Evolutionary conservation across 1,284 basidiomycete genomes (phyloP).

Genomic region (Sphaerobolus stellatus): DNA sequence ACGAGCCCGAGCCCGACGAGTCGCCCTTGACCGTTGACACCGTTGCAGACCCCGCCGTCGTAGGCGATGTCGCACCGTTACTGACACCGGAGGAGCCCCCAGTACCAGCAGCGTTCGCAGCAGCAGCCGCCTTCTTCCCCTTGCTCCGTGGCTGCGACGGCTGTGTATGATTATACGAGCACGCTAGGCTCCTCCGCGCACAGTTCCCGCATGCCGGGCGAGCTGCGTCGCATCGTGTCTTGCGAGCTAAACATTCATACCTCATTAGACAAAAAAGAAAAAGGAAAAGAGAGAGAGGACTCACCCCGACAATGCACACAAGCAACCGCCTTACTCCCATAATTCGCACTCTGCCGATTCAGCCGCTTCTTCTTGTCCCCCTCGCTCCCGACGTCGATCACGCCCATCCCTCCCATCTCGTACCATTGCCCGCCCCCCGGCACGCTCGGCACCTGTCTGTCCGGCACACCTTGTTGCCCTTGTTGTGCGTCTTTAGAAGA

Average conservation of each 20-base stretch:
- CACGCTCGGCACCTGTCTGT: conserved; percentile 10
- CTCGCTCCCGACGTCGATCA: conserved; percentile 13
- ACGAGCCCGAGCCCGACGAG: no score
- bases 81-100: no score
- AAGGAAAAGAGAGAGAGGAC: conserved; percentile 24
- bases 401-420: conserved; percentile 30
- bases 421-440: conserved; percentile 56
- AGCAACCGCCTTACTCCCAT: conserved; percentile 78
- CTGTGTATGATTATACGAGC: conserved; percentile 52
- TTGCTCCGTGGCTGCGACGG: conserved; percentile 10
- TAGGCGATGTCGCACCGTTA: no score
- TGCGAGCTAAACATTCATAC: conserved; percentile 55
- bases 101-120: neutral
- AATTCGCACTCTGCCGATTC: conserved; percentile 54
- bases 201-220: conserved; percentile 79
- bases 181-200: conserved; percentile 64
- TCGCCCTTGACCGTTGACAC: no score
- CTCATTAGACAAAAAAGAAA: conserved; percentile 13
- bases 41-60: no score
- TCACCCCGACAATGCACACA: conserved; percentile 81
- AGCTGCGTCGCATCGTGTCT: conserved; percentile 79
- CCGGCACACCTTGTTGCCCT: conserved; percentile 8
- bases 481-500: conserved; percentile 1
- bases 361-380: conserved; percentile 13
- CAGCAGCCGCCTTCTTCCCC: conserved; percentile 10